Conservation (phyloP, 345 rosid genomes). For the Zanthoxylum bungeanum region DNA sequence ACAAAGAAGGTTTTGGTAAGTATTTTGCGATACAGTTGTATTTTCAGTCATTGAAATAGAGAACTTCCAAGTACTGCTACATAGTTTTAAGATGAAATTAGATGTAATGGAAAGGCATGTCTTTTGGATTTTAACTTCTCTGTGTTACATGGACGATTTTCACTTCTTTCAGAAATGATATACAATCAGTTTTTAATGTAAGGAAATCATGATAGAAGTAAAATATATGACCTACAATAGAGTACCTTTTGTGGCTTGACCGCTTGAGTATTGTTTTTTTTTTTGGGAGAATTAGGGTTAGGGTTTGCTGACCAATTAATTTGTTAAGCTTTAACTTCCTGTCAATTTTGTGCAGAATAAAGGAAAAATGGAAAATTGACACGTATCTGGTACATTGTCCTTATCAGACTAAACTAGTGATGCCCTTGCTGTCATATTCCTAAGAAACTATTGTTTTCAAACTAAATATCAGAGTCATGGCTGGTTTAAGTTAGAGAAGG, state of each 20-base stretch:
- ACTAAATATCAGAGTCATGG: not conserved
- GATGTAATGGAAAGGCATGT: not conserved
- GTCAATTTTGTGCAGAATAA: too few relatives aligned
- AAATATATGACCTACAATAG: not conserved
- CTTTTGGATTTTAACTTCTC: not conserved
- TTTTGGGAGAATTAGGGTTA: not conserved
- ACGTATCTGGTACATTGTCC: too few relatives aligned
- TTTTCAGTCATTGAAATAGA: not conserved
- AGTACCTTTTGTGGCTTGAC: not conserved
- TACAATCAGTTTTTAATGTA: not conserved
- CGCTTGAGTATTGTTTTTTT: not conserved
- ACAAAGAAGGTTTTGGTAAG: constrained; percentile 84
- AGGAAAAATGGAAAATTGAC: not conserved
- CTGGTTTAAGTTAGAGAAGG: not conserved
- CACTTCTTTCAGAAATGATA: not conserved
- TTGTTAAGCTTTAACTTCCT: not conserved
- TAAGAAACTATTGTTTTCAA: not conserved
- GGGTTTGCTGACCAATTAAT: not conserved
- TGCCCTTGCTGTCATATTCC: not conserved
- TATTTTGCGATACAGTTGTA: not conserved
- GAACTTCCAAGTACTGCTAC: not conserved
- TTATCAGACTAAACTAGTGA: not conserved
- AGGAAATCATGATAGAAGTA: too few relatives aligned
- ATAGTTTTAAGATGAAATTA: not conserved
- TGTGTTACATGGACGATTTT: not conserved